Evolutionary conservation across 2,329 filamentous ascomycete species (phyloP), one percentile per base, ranked within the genome.

Genomic region (Cadophora sp.): DNA sequence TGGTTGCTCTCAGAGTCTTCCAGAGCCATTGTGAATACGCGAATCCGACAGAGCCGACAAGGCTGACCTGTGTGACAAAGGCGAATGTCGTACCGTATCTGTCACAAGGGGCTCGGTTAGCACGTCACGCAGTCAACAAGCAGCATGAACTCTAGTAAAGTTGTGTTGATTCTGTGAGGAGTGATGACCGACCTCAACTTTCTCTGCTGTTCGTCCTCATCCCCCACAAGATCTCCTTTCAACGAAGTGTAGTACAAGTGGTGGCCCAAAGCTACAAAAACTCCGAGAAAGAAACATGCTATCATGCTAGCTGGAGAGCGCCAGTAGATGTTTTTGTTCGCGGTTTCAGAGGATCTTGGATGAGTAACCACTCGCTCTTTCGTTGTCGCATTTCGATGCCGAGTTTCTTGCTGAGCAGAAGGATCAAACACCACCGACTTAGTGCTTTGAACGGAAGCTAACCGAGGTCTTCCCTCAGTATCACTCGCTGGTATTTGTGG

Each of bases 1-100:
- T 66, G 4, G 56, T 69, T 24, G 51, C 58, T 37, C 67, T 68
- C 9, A 71, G 31, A 9, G 62, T 68, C 24, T 69, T 65, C 66
- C 68, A 73, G n/a, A 73, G 46, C 59, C 64, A 70, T 37, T 70
- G 68, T n/a, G 66, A 68, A 51, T 66, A 73, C 19, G 66, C 68
- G 43, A 67, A 63, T 19, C 64, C 64, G 12, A 67, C 64, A 6
- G 71, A 71, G 22, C 61, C 62, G 0, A 62, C 65, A 6, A 71
- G 63, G 37, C 64, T 63, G 11, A 69, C 46, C 31, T 73, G 68
- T 7, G 67, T 59, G 22, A 69, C 55, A 27, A 65, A 67, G n/a
- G 69, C 64, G 43, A 69, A 67, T 8, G 62, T 64, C 9, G 64
- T 69, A 50, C 71, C 69, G 55, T 56, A 67, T 64, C 69, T 72